Evolutionary conservation across 352 stramenopile species (phyloP).

Genomic region (Phytopythium ostracodes): DNA sequence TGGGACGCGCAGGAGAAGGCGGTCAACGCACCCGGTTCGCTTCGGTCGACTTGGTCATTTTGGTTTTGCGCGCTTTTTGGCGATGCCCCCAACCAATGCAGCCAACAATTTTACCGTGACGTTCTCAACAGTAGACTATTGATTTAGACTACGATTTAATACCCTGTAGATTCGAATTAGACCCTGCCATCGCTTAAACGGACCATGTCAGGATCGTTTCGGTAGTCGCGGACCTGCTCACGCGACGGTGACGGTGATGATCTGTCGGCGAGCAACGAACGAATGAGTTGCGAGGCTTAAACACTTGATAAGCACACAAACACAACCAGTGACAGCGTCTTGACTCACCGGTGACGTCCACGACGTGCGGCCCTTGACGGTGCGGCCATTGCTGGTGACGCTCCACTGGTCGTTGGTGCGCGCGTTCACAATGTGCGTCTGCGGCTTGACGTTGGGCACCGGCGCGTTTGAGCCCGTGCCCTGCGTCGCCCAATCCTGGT

Average conservation of each 20-base stretch:
- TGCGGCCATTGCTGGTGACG: constrained; percentile 47
- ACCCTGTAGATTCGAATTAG: neutral
- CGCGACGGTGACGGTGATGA: constrained; percentile 1
- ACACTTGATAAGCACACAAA: neutral
- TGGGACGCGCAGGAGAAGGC: neutral
- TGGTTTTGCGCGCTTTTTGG: neutral
- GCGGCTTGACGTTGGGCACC: constrained; percentile 44
- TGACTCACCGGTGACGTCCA: constrained; percentile 41
- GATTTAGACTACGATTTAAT: neutral
- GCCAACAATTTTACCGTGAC: neutral
- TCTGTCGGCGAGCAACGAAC: neutral
- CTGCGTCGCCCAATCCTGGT: constrained; percentile 62
- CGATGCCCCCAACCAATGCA: neutral
- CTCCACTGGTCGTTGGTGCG: constrained; percentile 55
- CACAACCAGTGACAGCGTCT: neutral
- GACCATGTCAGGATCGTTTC: neutral
- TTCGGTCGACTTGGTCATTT: constrained; percentile 58
- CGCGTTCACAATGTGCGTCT: constrained; percentile 73
- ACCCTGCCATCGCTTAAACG: neutral
- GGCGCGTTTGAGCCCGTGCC: constrained; percentile 14
- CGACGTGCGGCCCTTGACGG: constrained; percentile 44
- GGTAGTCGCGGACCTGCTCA: neutral
- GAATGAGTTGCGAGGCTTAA: neutral
- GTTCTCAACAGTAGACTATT: neutral
- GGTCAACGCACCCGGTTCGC: constrained; percentile 45